Evolutionary conservation across 192 early-diverging fungal species (phyloP), one percentile per base, ranked within the genome.

Genomic region (Gryganskiella cystojenkinii): DNA sequence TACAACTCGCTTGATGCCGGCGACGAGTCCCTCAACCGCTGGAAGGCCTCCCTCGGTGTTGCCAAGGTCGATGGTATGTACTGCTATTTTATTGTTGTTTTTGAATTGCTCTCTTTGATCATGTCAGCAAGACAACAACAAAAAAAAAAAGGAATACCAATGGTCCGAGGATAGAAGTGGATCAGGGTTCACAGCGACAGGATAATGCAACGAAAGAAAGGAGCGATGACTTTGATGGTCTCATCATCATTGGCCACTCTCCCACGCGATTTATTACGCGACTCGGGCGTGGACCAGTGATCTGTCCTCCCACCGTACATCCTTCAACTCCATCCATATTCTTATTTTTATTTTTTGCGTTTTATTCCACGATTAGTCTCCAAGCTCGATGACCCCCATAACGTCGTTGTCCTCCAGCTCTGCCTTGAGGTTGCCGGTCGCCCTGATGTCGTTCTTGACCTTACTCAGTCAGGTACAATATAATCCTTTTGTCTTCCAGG

Each of bases 41-140:
- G 98, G 98, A 99, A 99, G 87, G 91, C 90, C 64, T 95, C 94
- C 20, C 90, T 99, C 49, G 98, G 98, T 33, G 81, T 99, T 40
- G 76, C 64, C 59, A 70, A 64, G 20, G 70, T 83, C 33, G 22
- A 84, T 83, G 86, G 88, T 89, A 82, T 81, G 79, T 46, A 24
- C 52, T 50, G 53, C 15, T n/a, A 14, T 24, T 57, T 30, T 45
- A 0, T 27, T 45, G 17, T 13, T 45, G 25, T 15, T 28, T 27
- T 24, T 52, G 59, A 20, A 17, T 60, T 24, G 20, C 25, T 47
- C 17, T 27, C 30, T 42, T 22, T 9, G n/a, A n/a, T n/a, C n/a
- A n/a, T n/a, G n/a, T n/a, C n/a, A n/a, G n/a, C n/a, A n/a, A n/a
- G n/a, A n/a, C n/a, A n/a, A n/a, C n/a, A n/a, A n/a, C n/a, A n/a